These are phyloP conservation scores for Vicia faba DNA, from an alignment of 306 rosid species.

Conservation along the genomic window DNA sequence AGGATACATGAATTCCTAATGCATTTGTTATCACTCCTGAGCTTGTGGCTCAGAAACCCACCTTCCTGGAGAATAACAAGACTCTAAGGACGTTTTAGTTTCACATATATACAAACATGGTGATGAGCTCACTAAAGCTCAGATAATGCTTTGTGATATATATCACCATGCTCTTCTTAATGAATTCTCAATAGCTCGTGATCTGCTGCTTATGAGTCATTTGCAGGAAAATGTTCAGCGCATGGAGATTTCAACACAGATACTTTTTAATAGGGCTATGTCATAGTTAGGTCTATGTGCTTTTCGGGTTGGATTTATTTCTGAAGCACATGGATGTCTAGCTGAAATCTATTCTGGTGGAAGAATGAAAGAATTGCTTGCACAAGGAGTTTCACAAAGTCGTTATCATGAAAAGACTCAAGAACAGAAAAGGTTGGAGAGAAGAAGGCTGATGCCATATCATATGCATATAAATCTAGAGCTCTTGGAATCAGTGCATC, in stretches of 20 bases:
- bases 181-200: conserved; percentile 86
- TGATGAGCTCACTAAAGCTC: conserved; percentile 90
- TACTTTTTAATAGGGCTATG: conserved; percentile 92
- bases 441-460: conserved; percentile 97
- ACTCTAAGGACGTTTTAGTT: conserved; percentile 74
- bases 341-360: conserved; percentile 96
- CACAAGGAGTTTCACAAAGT: conserved; percentile 94
- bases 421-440: conserved; percentile 96
- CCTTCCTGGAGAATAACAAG: conserved; percentile 80
- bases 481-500: conserved; percentile 88
- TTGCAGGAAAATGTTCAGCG: conserved; percentile 85
- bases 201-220: conserved; percentile 96
- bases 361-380: conserved; percentile 92
- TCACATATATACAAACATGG: conserved; percentile 75
- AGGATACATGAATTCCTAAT: conserved; percentile 67
- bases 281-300: conserved; percentile 94
- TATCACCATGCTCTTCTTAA: too few species aligned
- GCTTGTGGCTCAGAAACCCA: conserved; percentile 78
- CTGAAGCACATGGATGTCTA: conserved; percentile 88
- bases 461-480: conserved; percentile 99
- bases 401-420: conserved; percentile 97
- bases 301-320: conserved; percentile 71
- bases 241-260: conserved; percentile 91
- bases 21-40: conserved; percentile 79
- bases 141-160: too few species aligned